phyloP scores from a whole-genome alignment of 768 basidiomycete genomes.

The Leccinum pellstonianum region DNA sequence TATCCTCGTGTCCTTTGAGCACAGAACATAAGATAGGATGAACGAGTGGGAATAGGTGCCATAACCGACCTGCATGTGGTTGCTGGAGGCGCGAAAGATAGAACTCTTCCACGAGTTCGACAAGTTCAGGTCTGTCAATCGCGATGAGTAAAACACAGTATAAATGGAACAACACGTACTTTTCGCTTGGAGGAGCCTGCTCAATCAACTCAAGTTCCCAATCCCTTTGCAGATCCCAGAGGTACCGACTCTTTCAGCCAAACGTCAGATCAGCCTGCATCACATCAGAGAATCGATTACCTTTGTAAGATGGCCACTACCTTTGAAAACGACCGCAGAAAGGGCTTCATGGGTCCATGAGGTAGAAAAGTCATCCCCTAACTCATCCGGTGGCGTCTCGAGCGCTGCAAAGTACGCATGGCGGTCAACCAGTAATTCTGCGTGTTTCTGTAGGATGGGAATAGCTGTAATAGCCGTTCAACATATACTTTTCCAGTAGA shows the following conservation, averaged over 20 bases:
- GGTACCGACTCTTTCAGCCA: conserved; percentile 52
- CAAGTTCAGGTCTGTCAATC: conserved; percentile 38
- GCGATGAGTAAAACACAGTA: not conserved
- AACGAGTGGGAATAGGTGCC: not conserved
- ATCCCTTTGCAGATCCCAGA: conserved; percentile 73
- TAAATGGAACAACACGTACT: conserved; percentile 32
- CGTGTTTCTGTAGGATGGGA: conserved; percentile 64
- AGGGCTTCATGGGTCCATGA: conserved; percentile 62
- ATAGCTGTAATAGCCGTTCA: conserved; percentile 55
- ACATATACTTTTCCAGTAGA: conserved; percentile 11
- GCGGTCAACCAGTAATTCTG: conserved; percentile 53
- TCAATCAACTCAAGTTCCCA: conserved; percentile 74
- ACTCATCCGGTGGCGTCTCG: conserved; percentile 44
- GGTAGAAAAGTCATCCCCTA: conserved; percentile 59
- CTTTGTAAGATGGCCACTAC: conserved; percentile 60
- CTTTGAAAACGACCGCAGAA: conserved; percentile 52
- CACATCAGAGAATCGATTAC: conserved; percentile 36
- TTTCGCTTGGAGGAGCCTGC: conserved; percentile 43
- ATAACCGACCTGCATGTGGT: conserved; percentile 66
- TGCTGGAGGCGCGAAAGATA: conserved; percentile 68
- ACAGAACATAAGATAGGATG: not conserved
- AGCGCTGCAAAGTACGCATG: conserved; percentile 35
- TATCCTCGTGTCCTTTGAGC: conserved; percentile 70
- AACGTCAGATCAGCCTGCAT: conserved; percentile 14
- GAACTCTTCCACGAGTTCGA: conserved; percentile 54